Evolutionary conservation across 495 filamentous ascomycete genomes (phyloP).

Genomic region (Copromyces sp.): DNA sequence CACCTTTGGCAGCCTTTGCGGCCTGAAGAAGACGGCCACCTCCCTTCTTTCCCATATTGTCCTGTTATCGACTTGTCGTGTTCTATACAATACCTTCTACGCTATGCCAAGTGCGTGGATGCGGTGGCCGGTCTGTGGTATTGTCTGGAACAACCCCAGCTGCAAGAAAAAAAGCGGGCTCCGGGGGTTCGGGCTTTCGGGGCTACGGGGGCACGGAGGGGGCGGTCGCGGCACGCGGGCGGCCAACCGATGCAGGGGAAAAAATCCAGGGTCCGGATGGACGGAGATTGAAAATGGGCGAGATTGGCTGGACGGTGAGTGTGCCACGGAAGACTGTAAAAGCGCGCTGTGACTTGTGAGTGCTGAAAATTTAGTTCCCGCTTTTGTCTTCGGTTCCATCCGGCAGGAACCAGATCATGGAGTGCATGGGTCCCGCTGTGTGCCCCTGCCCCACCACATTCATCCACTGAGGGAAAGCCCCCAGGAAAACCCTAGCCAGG

Average conservation of each 20-base stretch:
- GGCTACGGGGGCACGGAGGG: neutral
- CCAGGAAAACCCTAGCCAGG: neutral
- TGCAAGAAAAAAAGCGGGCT: neutral
- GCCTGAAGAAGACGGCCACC: conserved; percentile 10
- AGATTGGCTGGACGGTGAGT: neutral
- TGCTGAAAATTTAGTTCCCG: conserved; percentile 7
- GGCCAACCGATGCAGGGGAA: neutral
- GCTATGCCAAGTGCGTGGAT: neutral
- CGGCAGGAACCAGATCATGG: conserved; percentile 5
- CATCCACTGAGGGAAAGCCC: neutral
- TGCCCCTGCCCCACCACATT: neutral
- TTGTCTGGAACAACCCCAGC: neutral
- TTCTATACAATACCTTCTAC: neutral
- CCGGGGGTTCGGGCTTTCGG: conserved; percentile 1
- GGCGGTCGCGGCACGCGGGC: neutral
- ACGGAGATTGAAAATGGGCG: conserved; percentile 1
- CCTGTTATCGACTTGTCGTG: neutral
- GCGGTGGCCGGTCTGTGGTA: neutral
- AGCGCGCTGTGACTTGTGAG: neutral
- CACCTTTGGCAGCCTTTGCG: conserved; percentile 13
- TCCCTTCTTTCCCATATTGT: conserved; percentile 4
- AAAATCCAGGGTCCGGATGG: conserved; percentile 1
- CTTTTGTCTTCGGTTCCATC: conserved; percentile 8
- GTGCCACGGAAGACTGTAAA: neutral
- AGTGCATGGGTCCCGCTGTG: neutral